Conservation (phyloP, 2,329 filamentous ascomycete species). For the Bipolaris bicolor region DNA sequence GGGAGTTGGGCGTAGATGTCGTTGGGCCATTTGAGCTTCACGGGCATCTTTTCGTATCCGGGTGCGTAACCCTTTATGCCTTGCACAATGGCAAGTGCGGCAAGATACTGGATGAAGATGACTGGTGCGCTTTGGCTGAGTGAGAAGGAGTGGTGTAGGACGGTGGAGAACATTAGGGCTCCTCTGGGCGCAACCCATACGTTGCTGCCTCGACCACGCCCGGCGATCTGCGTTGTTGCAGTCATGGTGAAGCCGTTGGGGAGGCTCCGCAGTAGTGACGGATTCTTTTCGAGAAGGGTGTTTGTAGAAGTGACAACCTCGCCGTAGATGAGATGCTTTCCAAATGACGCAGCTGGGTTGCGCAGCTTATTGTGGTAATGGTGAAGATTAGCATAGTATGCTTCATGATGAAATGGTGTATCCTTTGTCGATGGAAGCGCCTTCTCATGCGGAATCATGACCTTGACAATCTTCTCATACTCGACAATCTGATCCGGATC, state of each 20-base stretch:
- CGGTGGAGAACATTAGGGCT: conserved; percentile 83
- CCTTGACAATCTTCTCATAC: conserved; percentile 75
- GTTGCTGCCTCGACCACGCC: conserved; percentile 85
- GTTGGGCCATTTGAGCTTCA: conserved; percentile 97
- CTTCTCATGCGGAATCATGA: conserved; percentile 73
- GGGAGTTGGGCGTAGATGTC: conserved; percentile 69
- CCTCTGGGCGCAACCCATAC: conserved; percentile 94
- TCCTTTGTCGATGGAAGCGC: conserved; percentile 70
- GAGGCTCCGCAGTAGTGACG: conserved; percentile 73
- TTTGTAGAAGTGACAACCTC: conserved; percentile 95
- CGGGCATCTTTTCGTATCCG: conserved; percentile 75
- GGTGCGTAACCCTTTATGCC: conserved; percentile 80
- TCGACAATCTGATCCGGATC: conserved; percentile 69
- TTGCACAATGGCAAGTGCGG: conserved; percentile 83
- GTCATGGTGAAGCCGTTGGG: conserved; percentile 87
- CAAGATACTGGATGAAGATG: conserved; percentile 92
- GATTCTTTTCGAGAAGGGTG: conserved; percentile 92
- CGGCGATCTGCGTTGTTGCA: conserved; percentile 86
- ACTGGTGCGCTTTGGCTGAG: conserved; percentile 77
- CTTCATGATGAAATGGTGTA: conserved; percentile 85
- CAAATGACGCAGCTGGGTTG: conserved; percentile 69
- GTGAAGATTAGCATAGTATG: conserved; percentile 75
- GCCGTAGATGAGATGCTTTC: conserved; percentile 79
- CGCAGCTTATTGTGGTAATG: conserved; percentile 67
- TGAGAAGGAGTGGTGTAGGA: conserved; percentile 80